A percentile compares a stretch with the other conserved stretches of the same genome.
Evolutionary conservation across 352 stramenopile genomes (phyloP).

Genomic region (Globisporangium canariense): DNA sequence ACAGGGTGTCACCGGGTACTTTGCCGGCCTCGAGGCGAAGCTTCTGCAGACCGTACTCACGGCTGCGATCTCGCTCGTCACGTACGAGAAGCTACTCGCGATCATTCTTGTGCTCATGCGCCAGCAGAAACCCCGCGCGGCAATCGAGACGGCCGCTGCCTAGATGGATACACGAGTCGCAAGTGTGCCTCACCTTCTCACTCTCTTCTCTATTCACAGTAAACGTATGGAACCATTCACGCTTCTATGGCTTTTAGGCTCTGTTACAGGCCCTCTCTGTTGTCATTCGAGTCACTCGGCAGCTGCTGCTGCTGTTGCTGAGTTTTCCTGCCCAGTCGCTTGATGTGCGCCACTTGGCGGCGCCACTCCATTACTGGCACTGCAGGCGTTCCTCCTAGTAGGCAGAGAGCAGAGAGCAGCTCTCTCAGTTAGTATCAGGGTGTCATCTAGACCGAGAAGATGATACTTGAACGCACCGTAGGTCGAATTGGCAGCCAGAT

Average conservation of each 20-base stretch:
- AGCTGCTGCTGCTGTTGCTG: neutral
- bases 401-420: neutral
- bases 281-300: neutral
- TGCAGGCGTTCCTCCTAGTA: constrained; percentile 56
- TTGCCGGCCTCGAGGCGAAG: constrained; percentile 91
- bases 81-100: constrained; percentile 90
- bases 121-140: constrained; percentile 22
- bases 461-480: constrained; percentile 37
- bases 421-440: neutral
- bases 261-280: neutral
- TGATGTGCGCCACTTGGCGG: constrained; percentile 59
- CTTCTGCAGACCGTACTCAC: constrained; percentile 93
- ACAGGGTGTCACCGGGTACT: constrained; percentile 80
- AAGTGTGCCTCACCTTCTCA: too few species aligned
- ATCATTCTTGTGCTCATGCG: constrained; percentile 56
- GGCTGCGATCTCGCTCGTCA: constrained; percentile 90
- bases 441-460: neutral
- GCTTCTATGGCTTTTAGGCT: neutral
- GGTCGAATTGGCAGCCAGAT: constrained; percentile 46
- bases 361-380: constrained; percentile 81
- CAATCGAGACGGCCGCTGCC: constrained; percentile 36
- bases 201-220: neutral
- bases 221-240: neutral
- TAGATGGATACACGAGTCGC: constrained; percentile 14
- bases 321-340: constrained; percentile 44